Base-by-base conservation (phyloP, 169 alveolate genomes). In the Cryptosporidium canis region DNA sequence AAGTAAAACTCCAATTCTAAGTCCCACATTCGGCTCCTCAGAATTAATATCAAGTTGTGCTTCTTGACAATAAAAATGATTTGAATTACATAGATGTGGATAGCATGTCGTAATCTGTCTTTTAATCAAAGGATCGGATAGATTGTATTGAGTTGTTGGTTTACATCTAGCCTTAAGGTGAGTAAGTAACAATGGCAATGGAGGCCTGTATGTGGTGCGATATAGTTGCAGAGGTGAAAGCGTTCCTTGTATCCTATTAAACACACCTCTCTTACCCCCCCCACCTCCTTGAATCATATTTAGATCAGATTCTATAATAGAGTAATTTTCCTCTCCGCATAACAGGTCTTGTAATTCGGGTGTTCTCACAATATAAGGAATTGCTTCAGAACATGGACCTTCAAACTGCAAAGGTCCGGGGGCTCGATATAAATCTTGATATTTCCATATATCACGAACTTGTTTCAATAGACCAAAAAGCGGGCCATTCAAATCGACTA, bases 361-460 rank as follows among this genome's bases (percentile, higher is more conserved):
- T 2, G 87, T 58, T 39, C 72, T 77, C 4, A 77, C 87, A 56
- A 90, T 90, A 66, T 82, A 93, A 53, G 92, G 91, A 51, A 90
- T 72, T 4, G 92, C 35, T 58, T 90, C 90, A 39, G 95, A 87
- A n/a, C 92, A 71, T 12, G 91, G 93, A 18, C 96, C 96, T 67
- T 95, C 95, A 71, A 97, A 95, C 91, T 98, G 98, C 66, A 98
- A 95, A 3, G 99, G 99, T 3, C 99, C 99, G 41, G 99, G 98
- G 29, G 97, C 95, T 14, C 97, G 90, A 91, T 96, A 97, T 83
- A 94, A 91, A 85, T 97, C 99, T 43, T 94, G 94, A 43, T 85
- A 91, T 44, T 96, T 96, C 99, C 99, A 98, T 56, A 92, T 85
- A 0, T 94, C 97, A 64, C 99, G 96, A 18, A 95, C 97, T 47